A percentile compares a stretch with the other conserved stretches of the same genome.
Evolutionary conservation across 768 basidiomycete species (phyloP).

Genomic region (Phlegmacium glaucopus): DNA sequence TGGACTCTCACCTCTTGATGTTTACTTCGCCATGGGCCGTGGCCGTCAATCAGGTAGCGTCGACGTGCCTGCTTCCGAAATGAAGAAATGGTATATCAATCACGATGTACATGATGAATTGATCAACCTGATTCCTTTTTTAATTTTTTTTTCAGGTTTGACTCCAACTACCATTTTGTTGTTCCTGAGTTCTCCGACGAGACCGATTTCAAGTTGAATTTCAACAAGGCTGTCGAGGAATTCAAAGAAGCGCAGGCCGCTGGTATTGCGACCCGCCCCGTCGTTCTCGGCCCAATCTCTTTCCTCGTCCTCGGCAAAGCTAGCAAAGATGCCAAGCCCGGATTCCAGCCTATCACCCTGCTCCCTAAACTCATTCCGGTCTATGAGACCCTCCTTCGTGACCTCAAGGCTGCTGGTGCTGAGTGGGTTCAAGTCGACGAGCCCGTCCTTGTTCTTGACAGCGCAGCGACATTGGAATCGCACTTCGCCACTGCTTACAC

Average conservation of each 20-base stretch:
- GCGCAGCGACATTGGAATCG: conserved; percentile 69
- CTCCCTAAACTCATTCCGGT: conserved; percentile 87
- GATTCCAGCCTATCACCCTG: conserved; percentile 89
- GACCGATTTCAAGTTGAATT: conserved; percentile 91
- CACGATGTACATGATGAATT: neutral
- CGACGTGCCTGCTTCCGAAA: conserved; percentile 96
- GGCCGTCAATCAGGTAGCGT: conserved; percentile 93
- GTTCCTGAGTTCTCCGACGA: conserved; percentile 92
- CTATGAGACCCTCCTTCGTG: conserved; percentile 85
- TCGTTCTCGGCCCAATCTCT: conserved; percentile 92
- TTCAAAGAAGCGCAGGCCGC: conserved; percentile 91
- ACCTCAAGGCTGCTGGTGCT: conserved; percentile 91
- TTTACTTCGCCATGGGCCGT: conserved; percentile 99
- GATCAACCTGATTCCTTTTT: conserved; percentile 3
- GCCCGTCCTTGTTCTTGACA: conserved; percentile 92
- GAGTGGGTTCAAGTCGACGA: conserved; percentile 97
- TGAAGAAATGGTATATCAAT: conserved; percentile 93
- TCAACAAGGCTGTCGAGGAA: conserved; percentile 93
- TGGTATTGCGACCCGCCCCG: conserved; percentile 90
- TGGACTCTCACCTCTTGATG: conserved; percentile 84
- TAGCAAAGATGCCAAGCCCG: conserved; percentile 73
- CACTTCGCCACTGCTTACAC: conserved; percentile 80
- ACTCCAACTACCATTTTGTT: conserved; percentile 98
- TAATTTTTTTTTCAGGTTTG: conserved; percentile 61
- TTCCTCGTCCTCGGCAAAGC: conserved; percentile 94